Base-by-base conservation (phyloP, 2,329 filamentous ascomycete genomes). In the Xylaria sp. region DNA sequence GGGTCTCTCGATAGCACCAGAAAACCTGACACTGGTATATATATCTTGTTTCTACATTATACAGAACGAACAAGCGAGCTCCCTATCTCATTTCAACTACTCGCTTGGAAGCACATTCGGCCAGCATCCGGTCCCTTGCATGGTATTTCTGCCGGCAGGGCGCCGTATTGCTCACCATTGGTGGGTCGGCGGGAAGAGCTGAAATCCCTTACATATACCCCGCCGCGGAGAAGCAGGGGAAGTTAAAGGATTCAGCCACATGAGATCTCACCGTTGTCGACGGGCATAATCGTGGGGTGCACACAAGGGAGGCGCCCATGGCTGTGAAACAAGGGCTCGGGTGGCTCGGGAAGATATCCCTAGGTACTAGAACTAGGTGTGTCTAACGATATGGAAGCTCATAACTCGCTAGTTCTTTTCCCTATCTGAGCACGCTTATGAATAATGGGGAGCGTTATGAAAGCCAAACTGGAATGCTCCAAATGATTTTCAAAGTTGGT, bases 71-170 rank as follows among this genome's bases (percentile, higher is more conserved):
- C 17, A 42, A 28, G 35, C 35, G 37, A 17, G 17, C 19, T 14
- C 21, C 40, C 42, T 56, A 38, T 46, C 21, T 47, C 53, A 46
- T 38, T 45, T 45, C 38, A 45, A 28, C 42, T 28, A 1, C 19
- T 56, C 53, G 42, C 53, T 38, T 56, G 47, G 28, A 56, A 3
- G 6, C 40, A 56, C 19, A 14, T 25, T 15, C 9, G 53, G 14
- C 31, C 19, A 38, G 38, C 31, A 4, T 38, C 42, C 42, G 31
- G 53, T 47, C 42, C 53, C 53, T 56, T 56, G 53, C 53, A 56
- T 56, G 9, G 17, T 9, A 42, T 45, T 47, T 31, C 31, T 21
- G 19, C 21, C 42, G 28, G 25, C 4, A 46, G 19, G 17, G 37
- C 38, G 19, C 52, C 42, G 14, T 23, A 19, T 47, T 47, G 42